A percentile compares a stretch with the other conserved stretches of the same genome.
Evolutionary conservation across 2,329 filamentous ascomycete genomes (phyloP).

Genomic region (Arachnomyces sp.): DNA sequence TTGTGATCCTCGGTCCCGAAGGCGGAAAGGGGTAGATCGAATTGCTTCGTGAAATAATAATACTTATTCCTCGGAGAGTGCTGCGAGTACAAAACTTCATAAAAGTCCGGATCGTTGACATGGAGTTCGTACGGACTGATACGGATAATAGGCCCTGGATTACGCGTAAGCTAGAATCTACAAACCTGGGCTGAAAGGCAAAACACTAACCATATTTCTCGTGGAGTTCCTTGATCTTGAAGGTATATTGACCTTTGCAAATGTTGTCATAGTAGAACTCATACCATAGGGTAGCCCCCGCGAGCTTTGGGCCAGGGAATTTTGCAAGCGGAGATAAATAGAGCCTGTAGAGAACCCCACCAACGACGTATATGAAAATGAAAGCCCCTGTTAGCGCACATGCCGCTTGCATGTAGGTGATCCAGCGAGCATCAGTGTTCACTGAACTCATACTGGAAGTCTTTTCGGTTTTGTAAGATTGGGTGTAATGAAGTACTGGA

Average conservation of each 20-base stretch:
- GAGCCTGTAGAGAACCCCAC: slow-evolving; percentile 16
- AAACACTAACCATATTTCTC: slow-evolving; percentile 21
- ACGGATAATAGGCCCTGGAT: slow-evolving; percentile 17
- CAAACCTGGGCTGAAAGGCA: neutral
- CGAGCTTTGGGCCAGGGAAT: slow-evolving; percentile 20
- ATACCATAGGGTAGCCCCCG: slow-evolving; percentile 19
- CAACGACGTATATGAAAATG: slow-evolving; percentile 3
- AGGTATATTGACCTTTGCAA: slow-evolving; percentile 21
- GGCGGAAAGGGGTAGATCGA: slow-evolving; percentile 21
- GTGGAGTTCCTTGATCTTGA: slow-evolving; percentile 23
- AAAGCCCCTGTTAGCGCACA: no score
- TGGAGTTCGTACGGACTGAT: slow-evolving; percentile 20
- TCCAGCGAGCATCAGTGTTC: no score
- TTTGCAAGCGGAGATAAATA: slow-evolving; percentile 19
- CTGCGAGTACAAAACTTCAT: slow-evolving; percentile 16
- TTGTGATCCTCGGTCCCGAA: slow-evolving; percentile 20
- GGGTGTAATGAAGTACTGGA: no score
- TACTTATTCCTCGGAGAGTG: slow-evolving; percentile 16
- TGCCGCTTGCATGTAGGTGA: no score
- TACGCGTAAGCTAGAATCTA: neutral
- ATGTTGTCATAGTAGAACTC: slow-evolving; percentile 21
- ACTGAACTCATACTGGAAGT: no score
- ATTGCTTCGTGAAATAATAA: slow-evolving; percentile 16
- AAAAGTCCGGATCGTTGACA: slow-evolving; percentile 16
- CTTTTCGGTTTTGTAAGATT: no score